phyloP scores from a whole-genome alignment of 306 rosid genomes.

The Sicyos baderoa region DNA sequence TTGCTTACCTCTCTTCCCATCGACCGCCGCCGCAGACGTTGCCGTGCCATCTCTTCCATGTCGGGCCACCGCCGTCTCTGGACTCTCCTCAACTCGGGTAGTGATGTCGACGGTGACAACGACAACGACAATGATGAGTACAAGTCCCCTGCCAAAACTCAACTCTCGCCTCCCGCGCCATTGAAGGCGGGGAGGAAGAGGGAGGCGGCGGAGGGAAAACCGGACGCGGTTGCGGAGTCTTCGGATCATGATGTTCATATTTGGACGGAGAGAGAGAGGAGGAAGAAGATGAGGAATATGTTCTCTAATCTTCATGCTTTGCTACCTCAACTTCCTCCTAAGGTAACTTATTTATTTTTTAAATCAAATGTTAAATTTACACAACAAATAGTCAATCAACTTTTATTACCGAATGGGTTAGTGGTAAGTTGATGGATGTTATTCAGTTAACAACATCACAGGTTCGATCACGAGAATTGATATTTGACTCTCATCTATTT shows the following conservation, averaged over 20 bases:
- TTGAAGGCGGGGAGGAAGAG: neutral
- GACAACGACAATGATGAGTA: neutral
- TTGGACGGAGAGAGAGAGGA: conserved; percentile 73
- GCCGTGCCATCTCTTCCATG: neutral
- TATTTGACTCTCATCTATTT: too few relatives aligned
- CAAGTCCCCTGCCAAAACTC: neutral
- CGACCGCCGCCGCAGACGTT: neutral
- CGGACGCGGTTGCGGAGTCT: conserved; percentile 14
- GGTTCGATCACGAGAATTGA: too few relatives aligned
- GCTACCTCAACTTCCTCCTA: conserved; percentile 69
- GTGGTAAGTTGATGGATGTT: too few relatives aligned
- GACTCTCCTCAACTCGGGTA: conserved; percentile 26
- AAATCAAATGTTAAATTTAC: neutral
- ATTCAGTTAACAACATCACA: too few relatives aligned
- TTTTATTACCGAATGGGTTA: too few relatives aligned
- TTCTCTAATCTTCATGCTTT: conserved; percentile 60
- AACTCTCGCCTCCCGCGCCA: conserved; percentile 1
- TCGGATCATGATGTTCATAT: conserved; percentile 50
- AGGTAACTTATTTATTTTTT: conserved; percentile 39
- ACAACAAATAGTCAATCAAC: neutral
- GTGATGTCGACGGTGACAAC: neutral
- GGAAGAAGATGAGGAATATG: conserved; percentile 82
- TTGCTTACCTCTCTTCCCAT: neutral
- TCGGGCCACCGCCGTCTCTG: conserved; percentile 16
- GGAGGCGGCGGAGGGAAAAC: conserved; percentile 2